phyloP scores from a whole-genome alignment of 768 basidiomycete genomes.

The Tricholomella constricta region DNA sequence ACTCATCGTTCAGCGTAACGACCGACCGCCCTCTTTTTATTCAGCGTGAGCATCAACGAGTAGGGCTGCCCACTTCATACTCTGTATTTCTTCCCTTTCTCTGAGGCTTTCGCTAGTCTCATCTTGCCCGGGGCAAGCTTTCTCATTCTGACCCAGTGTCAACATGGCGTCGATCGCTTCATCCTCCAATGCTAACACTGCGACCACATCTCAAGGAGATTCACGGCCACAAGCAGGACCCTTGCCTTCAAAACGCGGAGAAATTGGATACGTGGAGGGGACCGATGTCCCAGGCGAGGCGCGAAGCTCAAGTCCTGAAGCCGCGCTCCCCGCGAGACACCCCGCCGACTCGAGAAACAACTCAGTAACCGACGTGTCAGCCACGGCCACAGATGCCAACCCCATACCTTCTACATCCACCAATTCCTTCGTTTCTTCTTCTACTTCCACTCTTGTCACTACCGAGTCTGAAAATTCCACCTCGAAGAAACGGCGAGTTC shows the following conservation, averaged over 20 bases:
- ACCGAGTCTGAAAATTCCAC: conserved; percentile 22
- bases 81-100: conserved; percentile 13
- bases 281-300: conserved; percentile 27
- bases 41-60: conserved; percentile 3
- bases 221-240: conserved; percentile 57
- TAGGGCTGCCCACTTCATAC: conserved; percentile 12
- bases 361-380: conserved; percentile 15
- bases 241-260: conserved; percentile 63
- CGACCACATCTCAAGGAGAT: conserved; percentile 23
- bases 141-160: conserved; percentile 23
- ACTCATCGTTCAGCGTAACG: conserved; percentile 19
- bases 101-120: conserved; percentile 11
- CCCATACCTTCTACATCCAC: conserved; percentile 12
- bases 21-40: conserved; percentile 1
- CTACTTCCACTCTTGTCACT: conserved; percentile 19
- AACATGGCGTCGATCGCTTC: conserved; percentile 32
- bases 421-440: conserved; percentile 19
- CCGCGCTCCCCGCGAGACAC: conserved; percentile 44
- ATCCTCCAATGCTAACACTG: conserved; percentile 17
- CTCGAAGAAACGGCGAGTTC: conserved; percentile 33
- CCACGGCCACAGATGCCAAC: conserved; percentile 14
- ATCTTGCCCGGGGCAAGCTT: conserved; percentile 48
- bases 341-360: conserved; percentile 46
- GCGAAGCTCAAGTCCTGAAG: conserved; percentile 21
- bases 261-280: conserved; percentile 61